Percentiles rank a stretch among this genome's conserved stretches.
Conservation (phyloP, 768 basidiomycete species). For the Pisolithus tinctorius region DNA sequence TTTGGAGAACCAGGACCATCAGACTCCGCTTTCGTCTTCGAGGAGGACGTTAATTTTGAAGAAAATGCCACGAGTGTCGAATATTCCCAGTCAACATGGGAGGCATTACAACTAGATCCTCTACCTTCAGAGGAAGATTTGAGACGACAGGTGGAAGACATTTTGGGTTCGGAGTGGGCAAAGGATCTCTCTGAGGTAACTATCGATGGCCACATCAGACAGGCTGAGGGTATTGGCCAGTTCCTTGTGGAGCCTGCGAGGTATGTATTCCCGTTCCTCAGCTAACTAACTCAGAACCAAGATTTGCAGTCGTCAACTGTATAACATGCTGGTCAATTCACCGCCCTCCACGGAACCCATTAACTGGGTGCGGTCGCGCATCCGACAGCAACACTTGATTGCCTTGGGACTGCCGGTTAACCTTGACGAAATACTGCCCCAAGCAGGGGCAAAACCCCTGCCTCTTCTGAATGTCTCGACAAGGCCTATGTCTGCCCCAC, state of each 20-base stretch:
- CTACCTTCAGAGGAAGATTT: slow-evolving; percentile 52
- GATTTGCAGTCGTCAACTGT: slow-evolving; percentile 62
- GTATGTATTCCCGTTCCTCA: slow-evolving; percentile 32
- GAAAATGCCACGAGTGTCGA: slow-evolving; percentile 29
- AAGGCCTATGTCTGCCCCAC: slow-evolving; percentile 75
- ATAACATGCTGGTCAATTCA: slow-evolving; percentile 62
- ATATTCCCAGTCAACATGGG: slow-evolving; percentile 45
- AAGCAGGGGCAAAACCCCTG: slow-evolving; percentile 54
- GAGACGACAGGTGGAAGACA: slow-evolving; percentile 53
- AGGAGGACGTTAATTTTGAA: slow-evolving; percentile 20
- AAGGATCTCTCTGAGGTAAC: slow-evolving; percentile 45
- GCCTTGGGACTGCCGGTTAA: slow-evolving; percentile 91
- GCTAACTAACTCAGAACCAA: slow-evolving; percentile 17
- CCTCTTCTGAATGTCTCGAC: slow-evolving; percentile 81
- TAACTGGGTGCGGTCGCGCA: slow-evolving; percentile 91
- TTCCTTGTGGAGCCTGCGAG: slow-evolving; percentile 71
- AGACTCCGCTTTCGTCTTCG: slow-evolving; percentile 33
- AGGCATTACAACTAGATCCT: slow-evolving; percentile 58
- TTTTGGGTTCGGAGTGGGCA: slow-evolving; percentile 64
- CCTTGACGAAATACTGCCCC: slow-evolving; percentile 83
- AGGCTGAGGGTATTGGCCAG: slow-evolving; percentile 76
- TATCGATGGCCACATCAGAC: slow-evolving; percentile 67
- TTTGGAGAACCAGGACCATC: slow-evolving; percentile 60
- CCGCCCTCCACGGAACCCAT: slow-evolving; percentile 77
- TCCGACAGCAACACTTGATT: slow-evolving; percentile 86